A percentile compares a stretch with the other conserved stretches of the same genome.
phyloP scores from a whole-genome alignment of 176 grass and related monocot genomes.

The Tuctoria greenei region DNA sequence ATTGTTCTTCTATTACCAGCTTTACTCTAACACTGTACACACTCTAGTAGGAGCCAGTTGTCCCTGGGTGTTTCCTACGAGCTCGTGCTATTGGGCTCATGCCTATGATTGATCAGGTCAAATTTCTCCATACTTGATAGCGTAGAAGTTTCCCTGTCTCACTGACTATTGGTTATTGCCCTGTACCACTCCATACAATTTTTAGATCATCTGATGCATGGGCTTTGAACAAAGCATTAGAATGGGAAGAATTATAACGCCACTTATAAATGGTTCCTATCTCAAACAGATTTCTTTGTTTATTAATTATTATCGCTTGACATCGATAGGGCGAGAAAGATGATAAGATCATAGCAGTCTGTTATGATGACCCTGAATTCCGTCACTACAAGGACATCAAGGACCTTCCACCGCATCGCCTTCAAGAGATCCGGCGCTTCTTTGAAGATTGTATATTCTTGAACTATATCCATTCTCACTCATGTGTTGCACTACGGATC shows the following conservation, averaged over 20 bases:
- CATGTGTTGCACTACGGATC: slow-evolving; percentile 21
- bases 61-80: slow-evolving; percentile 87
- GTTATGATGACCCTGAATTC: slow-evolving; percentile 93
- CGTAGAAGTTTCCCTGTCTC: no score
- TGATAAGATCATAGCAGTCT: slow-evolving; percentile 99
- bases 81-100: slow-evolving; percentile 97
- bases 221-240: not conserved
- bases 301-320: slow-evolving; percentile 4
- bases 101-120: slow-evolving; percentile 99
- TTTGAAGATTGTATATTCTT: slow-evolving; percentile 87
- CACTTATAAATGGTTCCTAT: not conserved
- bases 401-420: slow-evolving; percentile 80
- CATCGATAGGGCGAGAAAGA: slow-evolving; percentile 93
- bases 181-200: not conserved
- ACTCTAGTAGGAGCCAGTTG: slow-evolving; percentile 70
- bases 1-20: not conserved
- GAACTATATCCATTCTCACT: slow-evolving; percentile 10
- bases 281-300: slow-evolving; percentile 26
- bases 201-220: slow-evolving; percentile 7
- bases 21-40: not conserved
- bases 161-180: no score
- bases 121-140: no score
- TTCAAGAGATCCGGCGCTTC: slow-evolving; percentile 95
- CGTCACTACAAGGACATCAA: slow-evolving; percentile 93
- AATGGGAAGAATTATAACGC: not conserved